Evolutionary conservation across 2,329 filamentous ascomycete genomes (phyloP).

Genomic region (Monosporascus sp.): DNA sequence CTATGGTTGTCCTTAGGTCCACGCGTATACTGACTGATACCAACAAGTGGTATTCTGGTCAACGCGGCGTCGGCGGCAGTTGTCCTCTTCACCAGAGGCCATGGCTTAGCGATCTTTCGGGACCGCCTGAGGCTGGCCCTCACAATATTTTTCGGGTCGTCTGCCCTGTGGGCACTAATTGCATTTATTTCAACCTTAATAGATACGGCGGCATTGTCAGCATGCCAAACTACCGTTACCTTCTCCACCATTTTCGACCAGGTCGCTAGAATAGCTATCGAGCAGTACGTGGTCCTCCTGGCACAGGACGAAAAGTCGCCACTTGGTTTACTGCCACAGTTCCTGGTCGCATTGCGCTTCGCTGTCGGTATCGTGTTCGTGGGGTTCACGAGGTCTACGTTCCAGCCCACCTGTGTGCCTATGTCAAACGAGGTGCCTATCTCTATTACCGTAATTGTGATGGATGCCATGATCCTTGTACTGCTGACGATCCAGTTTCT

Average conservation of each 20-base stretch:
- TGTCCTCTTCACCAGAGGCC: conserved; percentile 39
- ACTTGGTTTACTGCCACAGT: conserved; percentile 38
- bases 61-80: conserved; percentile 45
- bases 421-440: conserved; percentile 39
- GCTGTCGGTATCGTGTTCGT: conserved; percentile 50
- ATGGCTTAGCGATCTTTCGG: conserved; percentile 44
- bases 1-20: neutral
- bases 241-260: conserved; percentile 54
- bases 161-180: conserved; percentile 48
- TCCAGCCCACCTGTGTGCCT: conserved; percentile 47
- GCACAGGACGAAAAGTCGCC: conserved; percentile 32
- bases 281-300: conserved; percentile 51
- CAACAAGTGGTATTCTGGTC: conserved; percentile 47
- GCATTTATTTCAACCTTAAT: conserved; percentile 47
- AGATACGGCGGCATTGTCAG: conserved; percentile 33
- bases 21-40: conserved; percentile 8
- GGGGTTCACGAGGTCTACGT: conserved; percentile 48
- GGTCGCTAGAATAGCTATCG: conserved; percentile 45
- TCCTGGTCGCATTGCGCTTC: conserved; percentile 42
- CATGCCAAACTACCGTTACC: conserved; percentile 47
- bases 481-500: conserved; percentile 37
- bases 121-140: conserved; percentile 62
- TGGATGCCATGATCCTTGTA: conserved; percentile 41
- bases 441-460: conserved; percentile 37
- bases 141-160: conserved; percentile 46